phyloP scores from a whole-genome alignment of 495 filamentous ascomycete genomes.

The Hyaloscypha hepaticicola region DNA sequence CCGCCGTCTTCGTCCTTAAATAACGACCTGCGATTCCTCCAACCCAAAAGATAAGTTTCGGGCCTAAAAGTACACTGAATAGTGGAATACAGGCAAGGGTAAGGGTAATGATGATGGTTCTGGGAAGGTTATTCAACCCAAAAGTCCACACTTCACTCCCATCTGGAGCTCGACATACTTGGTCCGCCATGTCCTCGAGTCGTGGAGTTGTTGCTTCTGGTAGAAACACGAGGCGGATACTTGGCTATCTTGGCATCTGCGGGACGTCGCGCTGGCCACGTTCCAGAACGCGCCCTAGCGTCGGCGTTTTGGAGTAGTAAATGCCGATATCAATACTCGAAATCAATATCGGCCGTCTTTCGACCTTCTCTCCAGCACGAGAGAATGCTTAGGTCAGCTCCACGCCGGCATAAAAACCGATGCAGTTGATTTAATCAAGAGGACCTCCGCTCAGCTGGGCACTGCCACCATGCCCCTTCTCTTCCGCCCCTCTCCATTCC shows the following conservation, averaged over 20 bases:
- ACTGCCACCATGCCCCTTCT: slow-evolving; percentile 15
- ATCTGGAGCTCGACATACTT: slow-evolving; percentile 28
- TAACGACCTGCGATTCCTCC: slow-evolving; percentile 34
- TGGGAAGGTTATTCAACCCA: slow-evolving; percentile 13
- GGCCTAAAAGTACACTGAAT: slow-evolving; percentile 14
- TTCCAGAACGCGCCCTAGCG: neutral
- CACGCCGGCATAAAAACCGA: neutral
- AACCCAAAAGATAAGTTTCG: slow-evolving; percentile 24
- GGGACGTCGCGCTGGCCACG: neutral
- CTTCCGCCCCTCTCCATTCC: slow-evolving; percentile 10
- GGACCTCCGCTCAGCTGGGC: neutral
- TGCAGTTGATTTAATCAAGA: neutral
- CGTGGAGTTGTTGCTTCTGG: neutral
- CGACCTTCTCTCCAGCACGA: neutral
- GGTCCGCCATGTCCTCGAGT: slow-evolving; percentile 26
- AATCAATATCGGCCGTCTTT: neutral
- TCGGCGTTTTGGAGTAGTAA: neutral
- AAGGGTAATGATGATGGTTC: slow-evolving; percentile 5
- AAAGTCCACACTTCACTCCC: slow-evolving; percentile 19
- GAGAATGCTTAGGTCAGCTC: neutral
- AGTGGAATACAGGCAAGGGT: slow-evolving; percentile 18
- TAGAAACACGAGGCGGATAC: slow-evolving; percentile 6
- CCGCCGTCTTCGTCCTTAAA: slow-evolving; percentile 64
- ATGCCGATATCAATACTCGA: slow-evolving; percentile 5
- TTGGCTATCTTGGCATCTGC: neutral